Conservation (phyloP, 441 rosid species). For the Cnidoscolus chayamansa region DNA sequence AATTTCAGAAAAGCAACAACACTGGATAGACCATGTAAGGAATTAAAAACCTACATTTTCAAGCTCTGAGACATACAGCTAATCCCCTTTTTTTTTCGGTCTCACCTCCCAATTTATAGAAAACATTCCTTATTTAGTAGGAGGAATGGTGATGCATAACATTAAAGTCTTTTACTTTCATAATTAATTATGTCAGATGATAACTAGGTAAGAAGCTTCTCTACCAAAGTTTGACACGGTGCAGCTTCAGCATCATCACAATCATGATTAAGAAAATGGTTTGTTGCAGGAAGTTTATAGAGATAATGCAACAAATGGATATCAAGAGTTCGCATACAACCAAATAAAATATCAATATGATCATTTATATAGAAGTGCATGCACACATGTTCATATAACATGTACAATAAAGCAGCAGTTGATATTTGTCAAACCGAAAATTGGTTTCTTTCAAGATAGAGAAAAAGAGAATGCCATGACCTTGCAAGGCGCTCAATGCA, state of each 20-base stretch:
- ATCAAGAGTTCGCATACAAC: background rate
- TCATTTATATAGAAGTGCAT: no score
- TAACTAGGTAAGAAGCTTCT: background rate
- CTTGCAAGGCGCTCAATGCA: slow-evolving; percentile 87
- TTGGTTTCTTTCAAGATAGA: background rate
- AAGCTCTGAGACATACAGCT: background rate
- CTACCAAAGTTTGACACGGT: background rate
- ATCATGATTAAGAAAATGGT: background rate
- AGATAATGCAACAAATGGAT: background rate
- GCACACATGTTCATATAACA: background rate
- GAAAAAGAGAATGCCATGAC: slow-evolving; percentile 27
- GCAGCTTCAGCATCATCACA: background rate
- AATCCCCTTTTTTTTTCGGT: background rate
- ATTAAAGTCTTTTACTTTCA: background rate
- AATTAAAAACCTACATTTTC: background rate
- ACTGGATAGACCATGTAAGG: background rate
- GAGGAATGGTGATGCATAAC: background rate
- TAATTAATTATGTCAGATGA: background rate
- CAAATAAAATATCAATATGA: background rate
- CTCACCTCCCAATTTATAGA: background rate
- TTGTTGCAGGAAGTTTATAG: background rate
- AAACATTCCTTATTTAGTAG: background rate
- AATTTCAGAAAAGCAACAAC: slow-evolving; percentile 4
- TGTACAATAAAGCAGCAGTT: background rate
- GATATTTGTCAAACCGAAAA: background rate